These are phyloP conservation scores for Teratosphaeria pseudoeucalypti DNA, from an alignment of 2,329 filamentous ascomycete species.

Conservation along the genomic window DNA sequence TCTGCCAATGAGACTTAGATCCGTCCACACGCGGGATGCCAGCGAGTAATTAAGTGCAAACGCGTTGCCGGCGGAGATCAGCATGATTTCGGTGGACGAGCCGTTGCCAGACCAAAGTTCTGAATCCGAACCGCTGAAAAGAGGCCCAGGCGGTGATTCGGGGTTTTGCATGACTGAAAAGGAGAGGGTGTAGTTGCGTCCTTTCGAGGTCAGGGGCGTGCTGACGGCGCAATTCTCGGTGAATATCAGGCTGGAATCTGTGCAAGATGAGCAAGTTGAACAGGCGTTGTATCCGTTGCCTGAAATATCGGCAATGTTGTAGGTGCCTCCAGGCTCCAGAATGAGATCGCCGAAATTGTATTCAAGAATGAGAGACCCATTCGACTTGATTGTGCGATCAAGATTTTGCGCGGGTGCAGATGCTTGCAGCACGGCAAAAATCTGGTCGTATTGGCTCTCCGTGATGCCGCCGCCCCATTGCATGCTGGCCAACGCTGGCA, in stretches of 20 bases:
- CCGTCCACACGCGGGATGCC: slow-evolving; percentile 28
- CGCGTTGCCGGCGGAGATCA: slow-evolving; percentile 29
- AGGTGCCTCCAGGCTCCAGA: background rate
- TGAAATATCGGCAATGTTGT: slow-evolving; percentile 26
- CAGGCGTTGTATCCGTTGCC: slow-evolving; percentile 33
- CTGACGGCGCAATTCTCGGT: slow-evolving; percentile 31
- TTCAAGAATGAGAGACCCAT: slow-evolving; percentile 26
- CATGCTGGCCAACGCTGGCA: slow-evolving; percentile 43
- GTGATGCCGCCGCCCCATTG: slow-evolving; percentile 44
- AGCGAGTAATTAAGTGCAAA: slow-evolving; percentile 33
- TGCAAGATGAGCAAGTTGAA: slow-evolving; percentile 27
- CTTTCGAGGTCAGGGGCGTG: slow-evolving; percentile 44
- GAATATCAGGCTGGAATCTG: slow-evolving; percentile 7
- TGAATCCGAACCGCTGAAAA: slow-evolving; percentile 29
- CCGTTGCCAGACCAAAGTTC: slow-evolving; percentile 16
- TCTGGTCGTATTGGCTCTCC: slow-evolving; percentile 27
- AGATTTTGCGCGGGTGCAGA: slow-evolving; percentile 41
- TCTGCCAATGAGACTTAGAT: slow-evolving; percentile 26
- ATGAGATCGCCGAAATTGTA: slow-evolving; percentile 22
- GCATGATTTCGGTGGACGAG: slow-evolving; percentile 22
- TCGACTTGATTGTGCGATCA: slow-evolving; percentile 33
- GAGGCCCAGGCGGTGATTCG: slow-evolving; percentile 32
- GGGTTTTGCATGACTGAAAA: slow-evolving; percentile 32
- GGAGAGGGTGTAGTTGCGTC: slow-evolving; percentile 46
- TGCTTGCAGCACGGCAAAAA: slow-evolving; percentile 32